phyloP scores from a whole-genome alignment of 441 rosid species.

The Mallotus repandus region DNA sequence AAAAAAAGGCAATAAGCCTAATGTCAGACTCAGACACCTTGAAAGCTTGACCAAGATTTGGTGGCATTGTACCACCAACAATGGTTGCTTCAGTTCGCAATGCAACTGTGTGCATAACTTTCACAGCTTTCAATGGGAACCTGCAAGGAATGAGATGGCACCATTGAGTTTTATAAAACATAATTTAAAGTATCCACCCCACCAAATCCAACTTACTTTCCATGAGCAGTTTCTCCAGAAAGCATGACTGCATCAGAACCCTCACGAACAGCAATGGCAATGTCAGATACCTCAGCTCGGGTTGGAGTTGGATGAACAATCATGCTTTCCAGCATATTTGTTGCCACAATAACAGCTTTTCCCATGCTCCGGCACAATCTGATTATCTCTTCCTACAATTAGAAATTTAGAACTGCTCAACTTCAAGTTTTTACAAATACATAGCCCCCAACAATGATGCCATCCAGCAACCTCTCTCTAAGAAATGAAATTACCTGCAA shows the following conservation, averaged over 20 bases:
- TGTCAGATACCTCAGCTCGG: constrained; percentile 96
- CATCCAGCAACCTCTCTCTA: constrained; percentile 15
- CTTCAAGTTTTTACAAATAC: constrained; percentile 6
- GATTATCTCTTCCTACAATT: constrained; percentile 64
- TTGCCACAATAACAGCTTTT: constrained; percentile 95
- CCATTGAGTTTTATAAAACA: constrained; percentile 6
- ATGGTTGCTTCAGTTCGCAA: constrained; percentile 90
- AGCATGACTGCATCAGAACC: constrained; percentile 99
- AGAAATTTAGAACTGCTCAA: constrained; percentile 19
- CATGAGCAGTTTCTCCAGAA: constrained; percentile 98
- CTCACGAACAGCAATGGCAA: constrained; percentile 96
- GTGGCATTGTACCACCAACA: constrained; percentile 70
- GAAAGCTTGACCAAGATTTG: constrained; percentile 91
- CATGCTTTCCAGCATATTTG: constrained; percentile 99
- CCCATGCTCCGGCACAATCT: constrained; percentile 97
- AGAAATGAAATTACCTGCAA: constrained; percentile 67
- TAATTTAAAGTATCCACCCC: background rate
- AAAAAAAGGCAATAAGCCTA: background rate
- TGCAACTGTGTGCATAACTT: constrained; percentile 95
- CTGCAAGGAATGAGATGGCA: constrained; percentile 37
- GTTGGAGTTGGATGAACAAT: constrained; percentile 98
- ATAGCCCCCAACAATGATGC: constrained; percentile 18
- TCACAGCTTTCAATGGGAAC: constrained; percentile 95
- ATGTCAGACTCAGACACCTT: constrained; percentile 46
- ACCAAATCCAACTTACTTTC: constrained; percentile 57